Base-by-base conservation (phyloP, 208 protist species). In the Angomonas ambiguus region DNA sequence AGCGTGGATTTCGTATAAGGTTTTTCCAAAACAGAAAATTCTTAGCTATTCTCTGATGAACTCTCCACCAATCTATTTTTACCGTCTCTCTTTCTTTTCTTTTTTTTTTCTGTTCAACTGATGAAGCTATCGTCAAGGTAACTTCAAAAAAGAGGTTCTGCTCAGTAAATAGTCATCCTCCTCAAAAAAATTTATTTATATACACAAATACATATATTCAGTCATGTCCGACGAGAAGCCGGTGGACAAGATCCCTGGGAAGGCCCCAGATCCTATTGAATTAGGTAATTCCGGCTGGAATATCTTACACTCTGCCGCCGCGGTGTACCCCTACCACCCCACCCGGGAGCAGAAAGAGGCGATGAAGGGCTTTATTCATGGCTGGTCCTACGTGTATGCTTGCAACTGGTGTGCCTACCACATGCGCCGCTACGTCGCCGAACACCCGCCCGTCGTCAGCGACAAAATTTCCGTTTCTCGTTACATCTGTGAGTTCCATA, bases 401-500 rank as follows among this genome's bases (percentile, higher is more conserved):
- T 96, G 91, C 71, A 84, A 82, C 62, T 82, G 82, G 69, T 96
- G 91, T 49, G 82, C 82, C 25, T 91, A 88, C 51, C 89, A 96
- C 82, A 94, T 96, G 89, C 83, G 86, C 24, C 66, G 69, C 30
- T 82, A 92, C 66, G 53, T 96, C 22, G 57, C 67, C n/a, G 25
- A 72, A 13, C 72, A 95, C 62, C 81, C 88, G 20, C 88, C 92
- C 13, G 71, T 82, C 13, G 81, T 95, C 16, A 65, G 55, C 2
- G 76, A 87, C 62, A 96, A 94, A 65, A 59, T 80, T 13, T 61
- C 68, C 49, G 57, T 94, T 3, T 88, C 77, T 24, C 77, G 80
- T 24, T 96, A 88, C 71, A 65, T 94, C 20, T 96, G 92, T 71
- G 81, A 92, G 72, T 72, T 95, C 48, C 92, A 96, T 75, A 96